Evolutionary conservation across 805 yeast species (phyloP).

Genomic region (Monosporozyma aerobia): DNA sequence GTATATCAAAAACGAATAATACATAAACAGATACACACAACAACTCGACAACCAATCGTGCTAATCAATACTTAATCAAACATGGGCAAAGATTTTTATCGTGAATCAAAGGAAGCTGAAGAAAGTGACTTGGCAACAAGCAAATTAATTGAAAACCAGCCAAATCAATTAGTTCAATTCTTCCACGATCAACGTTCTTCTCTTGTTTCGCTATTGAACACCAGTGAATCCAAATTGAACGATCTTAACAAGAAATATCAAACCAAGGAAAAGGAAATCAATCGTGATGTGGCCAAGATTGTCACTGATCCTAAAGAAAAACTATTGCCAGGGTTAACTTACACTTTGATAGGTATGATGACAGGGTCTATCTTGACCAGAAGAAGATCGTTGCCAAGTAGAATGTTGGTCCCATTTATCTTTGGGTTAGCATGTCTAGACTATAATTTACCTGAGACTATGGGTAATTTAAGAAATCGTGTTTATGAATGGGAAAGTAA

Average conservation of each 20-base stretch:
- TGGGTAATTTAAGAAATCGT: slow-evolving; percentile 38
- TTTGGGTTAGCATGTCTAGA: slow-evolving; percentile 46
- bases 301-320: slow-evolving; percentile 47
- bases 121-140: slow-evolving; percentile 1
- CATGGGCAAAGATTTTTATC: slow-evolving; percentile 7
- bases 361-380: slow-evolving; percentile 54
- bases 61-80: neutral
- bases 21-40: neutral
- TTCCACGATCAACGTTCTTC: slow-evolving; percentile 13
- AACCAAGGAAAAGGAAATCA: slow-evolving; percentile 42
- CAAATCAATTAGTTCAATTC: slow-evolving; percentile 12
- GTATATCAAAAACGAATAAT: neutral
- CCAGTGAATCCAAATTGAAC: slow-evolving; percentile 24
- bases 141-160: slow-evolving; percentile 6
- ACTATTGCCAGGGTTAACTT: slow-evolving; percentile 48
- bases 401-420: slow-evolving; percentile 40
- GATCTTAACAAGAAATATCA: slow-evolving; percentile 37
- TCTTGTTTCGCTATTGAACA: slow-evolving; percentile 4
- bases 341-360: slow-evolving; percentile 46
- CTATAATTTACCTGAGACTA: slow-evolving; percentile 51
- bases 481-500: slow-evolving; percentile 42
- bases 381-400: slow-evolving; percentile 40
- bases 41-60: neutral
- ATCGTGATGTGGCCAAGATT: slow-evolving; percentile 41
- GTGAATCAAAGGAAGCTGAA: slow-evolving; percentile 2